Percentiles rank a stretch among this genome's conserved stretches.
Conservation (phyloP, 169 alveolate species). For the Besnoitia besnoiti region DNA sequence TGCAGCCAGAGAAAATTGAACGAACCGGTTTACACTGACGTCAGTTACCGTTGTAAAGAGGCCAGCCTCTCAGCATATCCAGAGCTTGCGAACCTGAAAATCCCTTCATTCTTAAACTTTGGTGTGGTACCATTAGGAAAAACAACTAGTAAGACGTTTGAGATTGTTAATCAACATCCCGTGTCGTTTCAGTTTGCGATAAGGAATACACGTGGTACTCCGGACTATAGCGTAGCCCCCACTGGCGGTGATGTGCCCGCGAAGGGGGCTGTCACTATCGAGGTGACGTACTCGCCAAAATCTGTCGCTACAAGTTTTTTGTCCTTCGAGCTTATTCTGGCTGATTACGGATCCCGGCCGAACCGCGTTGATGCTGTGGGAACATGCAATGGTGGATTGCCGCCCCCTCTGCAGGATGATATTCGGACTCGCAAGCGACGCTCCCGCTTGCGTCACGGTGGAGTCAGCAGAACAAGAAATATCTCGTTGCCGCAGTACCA, state of each 20-base stretch:
- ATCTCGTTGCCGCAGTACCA: background rate
- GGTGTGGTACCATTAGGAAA: background rate
- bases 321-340: background rate
- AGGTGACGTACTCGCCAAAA: background rate
- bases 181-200: constrained; percentile 30
- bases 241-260: constrained; percentile 26
- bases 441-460: background rate
- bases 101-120: constrained; percentile 24
- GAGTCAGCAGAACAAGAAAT: background rate
- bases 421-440: too few species aligned
- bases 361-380: constrained; percentile 38
- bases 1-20: background rate
- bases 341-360: constrained; percentile 23
- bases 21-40: background rate
- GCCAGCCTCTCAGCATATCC: background rate
- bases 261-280: background rate
- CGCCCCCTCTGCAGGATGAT: too few species aligned
- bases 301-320: background rate
- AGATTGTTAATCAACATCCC: background rate
- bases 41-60: background rate
- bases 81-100: background rate
- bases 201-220: background rate
- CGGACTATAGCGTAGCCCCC: constrained; percentile 3
- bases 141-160: background rate
- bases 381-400: background rate